phyloP scores from a whole-genome alignment of 768 basidiomycete species.

The Trametes coccinea region DNA sequence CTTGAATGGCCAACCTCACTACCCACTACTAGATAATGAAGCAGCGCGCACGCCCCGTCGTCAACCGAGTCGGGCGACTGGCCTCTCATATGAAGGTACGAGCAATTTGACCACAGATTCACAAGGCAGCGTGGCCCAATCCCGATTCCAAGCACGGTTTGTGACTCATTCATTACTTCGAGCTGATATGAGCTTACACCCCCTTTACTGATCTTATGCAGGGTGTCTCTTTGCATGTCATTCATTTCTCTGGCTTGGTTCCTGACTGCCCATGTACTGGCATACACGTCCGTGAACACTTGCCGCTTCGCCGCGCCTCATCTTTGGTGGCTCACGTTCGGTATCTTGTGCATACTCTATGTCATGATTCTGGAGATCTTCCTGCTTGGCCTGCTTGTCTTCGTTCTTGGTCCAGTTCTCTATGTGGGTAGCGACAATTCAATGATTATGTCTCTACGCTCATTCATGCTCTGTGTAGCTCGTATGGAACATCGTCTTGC shows the following conservation, averaged over 20 bases:
- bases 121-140: slow-evolving; percentile 20
- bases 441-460: background rate
- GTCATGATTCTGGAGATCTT: slow-evolving; percentile 71
- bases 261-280: slow-evolving; percentile 74
- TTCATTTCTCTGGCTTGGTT: slow-evolving; percentile 82
- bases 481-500: slow-evolving; percentile 74
- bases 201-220: slow-evolving; percentile 24
- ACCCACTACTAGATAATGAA: background rate
- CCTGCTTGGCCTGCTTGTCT: slow-evolving; percentile 72
- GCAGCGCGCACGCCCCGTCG: background rate
- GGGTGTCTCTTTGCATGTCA: slow-evolving; percentile 65
- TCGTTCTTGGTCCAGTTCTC: slow-evolving; percentile 75
- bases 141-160: slow-evolving; percentile 33
- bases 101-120: background rate
- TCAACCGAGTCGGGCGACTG: background rate
- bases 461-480: slow-evolving; percentile 43
- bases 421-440: slow-evolving; percentile 52
- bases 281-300: slow-evolving; percentile 72
- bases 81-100: slow-evolving; percentile 14
- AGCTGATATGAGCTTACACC: too few relatives aligned
- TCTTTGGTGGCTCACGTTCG: slow-evolving; percentile 86
- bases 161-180: background rate
- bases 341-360: slow-evolving; percentile 78
- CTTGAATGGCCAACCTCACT: slow-evolving; percentile 14
- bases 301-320: slow-evolving; percentile 77